These are phyloP conservation scores for Cadophora sp. DNA, from an alignment of 2,329 filamentous ascomycete species.

Conservation along the genomic window DNA sequence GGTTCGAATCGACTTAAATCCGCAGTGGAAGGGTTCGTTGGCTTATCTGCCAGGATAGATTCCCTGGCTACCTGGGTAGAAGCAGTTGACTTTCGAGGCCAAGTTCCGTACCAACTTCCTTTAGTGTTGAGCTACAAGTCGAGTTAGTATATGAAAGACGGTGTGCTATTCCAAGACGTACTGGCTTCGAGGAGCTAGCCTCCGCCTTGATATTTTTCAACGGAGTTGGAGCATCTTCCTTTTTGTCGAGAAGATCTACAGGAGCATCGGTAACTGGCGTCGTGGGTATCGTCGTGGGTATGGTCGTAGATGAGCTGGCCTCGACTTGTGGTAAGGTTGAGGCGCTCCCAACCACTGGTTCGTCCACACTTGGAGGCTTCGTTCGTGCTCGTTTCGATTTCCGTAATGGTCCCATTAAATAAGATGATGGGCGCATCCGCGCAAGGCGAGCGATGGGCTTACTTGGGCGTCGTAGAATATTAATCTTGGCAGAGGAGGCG, in stretches of 20 bases:
- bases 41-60: slow-evolving; percentile 61
- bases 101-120: slow-evolving; percentile 67
- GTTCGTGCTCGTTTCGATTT: slow-evolving; percentile 38
- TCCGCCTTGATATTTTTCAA: slow-evolving; percentile 27
- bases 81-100: slow-evolving; percentile 64
- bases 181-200: slow-evolving; percentile 29
- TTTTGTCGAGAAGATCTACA: slow-evolving; percentile 18
- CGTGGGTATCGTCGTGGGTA: slow-evolving; percentile 17
- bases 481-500: background rate
- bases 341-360: slow-evolving; percentile 21
- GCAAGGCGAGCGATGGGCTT: slow-evolving; percentile 9
- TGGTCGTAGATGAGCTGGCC: slow-evolving; percentile 22
- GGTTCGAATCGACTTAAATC: slow-evolving; percentile 42
- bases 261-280: slow-evolving; percentile 19
- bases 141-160: slow-evolving; percentile 20
- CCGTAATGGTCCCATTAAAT: slow-evolving; percentile 42
- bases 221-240: slow-evolving; percentile 26
- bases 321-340: slow-evolving; percentile 14
- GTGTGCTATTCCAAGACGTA: slow-evolving; percentile 6
- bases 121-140: slow-evolving; percentile 37
- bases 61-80: slow-evolving; percentile 67
- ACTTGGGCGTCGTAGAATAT: slow-evolving; percentile 1
- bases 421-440: slow-evolving; percentile 11
- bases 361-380: slow-evolving; percentile 35
- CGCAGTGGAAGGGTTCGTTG: slow-evolving; percentile 38